Conservation (phyloP, 2,329 filamentous ascomycete species). For the Fusarium miscanthi region DNA sequence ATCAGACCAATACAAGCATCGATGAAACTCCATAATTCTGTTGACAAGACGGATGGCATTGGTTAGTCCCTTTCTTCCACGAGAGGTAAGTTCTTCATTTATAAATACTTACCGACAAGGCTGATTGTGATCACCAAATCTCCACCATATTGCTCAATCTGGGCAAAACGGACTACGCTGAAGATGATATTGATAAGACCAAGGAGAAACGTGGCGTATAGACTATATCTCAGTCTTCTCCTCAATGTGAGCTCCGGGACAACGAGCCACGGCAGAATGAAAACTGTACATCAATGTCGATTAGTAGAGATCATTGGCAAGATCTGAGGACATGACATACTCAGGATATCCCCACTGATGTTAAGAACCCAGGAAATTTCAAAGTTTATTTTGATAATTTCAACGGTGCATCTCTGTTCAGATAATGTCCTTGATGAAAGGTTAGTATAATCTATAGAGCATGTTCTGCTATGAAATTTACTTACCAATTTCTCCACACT, state of each 20-base stretch:
- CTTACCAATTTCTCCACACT: conserved; percentile 9
- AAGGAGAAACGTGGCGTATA: conserved; percentile 24
- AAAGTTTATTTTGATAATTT: neutral
- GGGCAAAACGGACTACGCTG: conserved; percentile 2
- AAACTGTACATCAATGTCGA: neutral
- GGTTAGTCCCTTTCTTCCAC: fast-evolving
- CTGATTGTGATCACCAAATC: conserved; percentile 1
- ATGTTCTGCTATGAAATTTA: fast-evolving
- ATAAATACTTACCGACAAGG: conserved; percentile 3
- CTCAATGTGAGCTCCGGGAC: conserved; percentile 10
- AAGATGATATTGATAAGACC: conserved; percentile 22
- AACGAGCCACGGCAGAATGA: conserved; percentile 27
- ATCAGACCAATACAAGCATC: conserved; percentile 10
- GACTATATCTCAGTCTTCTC: neutral
- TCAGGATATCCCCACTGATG: conserved; percentile 13
- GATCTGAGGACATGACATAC: neutral
- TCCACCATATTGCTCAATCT: neutral
- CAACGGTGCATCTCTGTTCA: neutral
- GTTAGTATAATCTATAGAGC: neutral
- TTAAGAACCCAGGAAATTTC: conserved; percentile 17
- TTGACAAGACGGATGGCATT: fast-evolving
- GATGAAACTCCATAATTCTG: conserved; percentile 20
- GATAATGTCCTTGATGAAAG: neutral
- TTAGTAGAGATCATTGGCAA: neutral
- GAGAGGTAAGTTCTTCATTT: fast-evolving